These are phyloP conservation scores for Backusella tarrabulga DNA, from an alignment of 192 early-diverging fungal species.

Conservation along the genomic window DNA sequence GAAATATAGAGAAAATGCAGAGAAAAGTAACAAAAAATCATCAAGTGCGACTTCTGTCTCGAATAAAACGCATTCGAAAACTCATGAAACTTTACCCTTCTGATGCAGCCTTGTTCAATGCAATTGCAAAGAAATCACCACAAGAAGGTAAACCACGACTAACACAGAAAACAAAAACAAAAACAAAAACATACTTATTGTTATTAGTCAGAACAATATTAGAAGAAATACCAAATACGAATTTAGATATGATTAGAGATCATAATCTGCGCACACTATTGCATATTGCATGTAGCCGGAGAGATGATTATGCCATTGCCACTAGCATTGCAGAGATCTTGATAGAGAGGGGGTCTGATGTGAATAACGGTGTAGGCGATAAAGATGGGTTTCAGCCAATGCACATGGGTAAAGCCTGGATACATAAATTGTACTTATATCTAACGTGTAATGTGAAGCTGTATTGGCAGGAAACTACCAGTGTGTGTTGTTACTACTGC, in stretches of 20 bases:
- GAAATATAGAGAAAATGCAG: too few species aligned
- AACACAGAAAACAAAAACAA: not conserved
- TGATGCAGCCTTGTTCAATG: slow-evolving; percentile 14
- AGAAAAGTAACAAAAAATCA: not conserved
- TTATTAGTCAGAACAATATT: slow-evolving; percentile 15
- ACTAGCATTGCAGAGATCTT: slow-evolving; percentile 29
- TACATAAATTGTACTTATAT: not conserved
- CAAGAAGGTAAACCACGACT: slow-evolving; percentile 3
- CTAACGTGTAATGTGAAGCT: slow-evolving; percentile 13
- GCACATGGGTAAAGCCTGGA: slow-evolving; percentile 29
- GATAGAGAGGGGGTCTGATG: slow-evolving; percentile 28
- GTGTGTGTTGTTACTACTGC: slow-evolving; percentile 30
- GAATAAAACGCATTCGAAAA: not conserved
- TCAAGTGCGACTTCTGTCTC: not conserved
- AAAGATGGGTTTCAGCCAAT: slow-evolving; percentile 33
- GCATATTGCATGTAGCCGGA: slow-evolving; percentile 32
- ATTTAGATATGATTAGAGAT: slow-evolving; percentile 31
- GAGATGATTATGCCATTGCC: slow-evolving; percentile 27
- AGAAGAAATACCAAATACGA: slow-evolving; percentile 13
- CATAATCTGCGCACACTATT: slow-evolving; percentile 36
- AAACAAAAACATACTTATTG: not conserved
- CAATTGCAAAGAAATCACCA: slow-evolving; percentile 15
- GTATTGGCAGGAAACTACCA: slow-evolving; percentile 33
- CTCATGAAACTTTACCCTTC: slow-evolving; percentile 17
- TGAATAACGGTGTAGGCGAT: slow-evolving; percentile 39